Evolutionary conservation across 2,329 filamentous ascomycete genomes (phyloP).

Genomic region (Lachnellula occidentalis): DNA sequence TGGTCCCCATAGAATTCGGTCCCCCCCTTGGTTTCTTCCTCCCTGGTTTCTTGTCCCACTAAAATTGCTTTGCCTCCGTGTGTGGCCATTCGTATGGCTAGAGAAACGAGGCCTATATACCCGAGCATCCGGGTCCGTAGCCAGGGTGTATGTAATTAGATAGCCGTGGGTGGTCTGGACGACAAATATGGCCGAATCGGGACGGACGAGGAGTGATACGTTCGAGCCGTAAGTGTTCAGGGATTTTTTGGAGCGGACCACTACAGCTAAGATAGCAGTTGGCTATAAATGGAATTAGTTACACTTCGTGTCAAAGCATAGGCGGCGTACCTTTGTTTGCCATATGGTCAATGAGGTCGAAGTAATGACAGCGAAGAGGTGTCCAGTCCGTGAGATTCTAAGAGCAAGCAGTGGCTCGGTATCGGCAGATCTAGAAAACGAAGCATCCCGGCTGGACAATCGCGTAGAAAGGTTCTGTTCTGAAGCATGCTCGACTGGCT

Average conservation of each 20-base stretch:
- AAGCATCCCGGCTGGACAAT: conserved; percentile 11
- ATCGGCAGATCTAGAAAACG: conserved; percentile 15
- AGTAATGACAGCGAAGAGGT: conserved; percentile 84
- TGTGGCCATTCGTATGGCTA: conserved; percentile 58
- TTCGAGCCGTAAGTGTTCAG: conserved; percentile 81
- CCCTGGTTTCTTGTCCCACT: conserved; percentile 41
- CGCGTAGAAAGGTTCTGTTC: conserved; percentile 19
- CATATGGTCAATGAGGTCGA: conserved; percentile 82
- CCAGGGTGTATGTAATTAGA: conserved; percentile 89
- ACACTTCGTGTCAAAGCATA: neutral
- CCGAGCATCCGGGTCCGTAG: conserved; percentile 72
- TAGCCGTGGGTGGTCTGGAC: conserved; percentile 82
- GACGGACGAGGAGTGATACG: conserved; percentile 75
- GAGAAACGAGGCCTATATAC: conserved; percentile 82
- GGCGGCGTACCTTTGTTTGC: conserved; percentile 75
- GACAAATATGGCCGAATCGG: conserved; percentile 87
- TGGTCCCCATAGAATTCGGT: conserved; percentile 64
- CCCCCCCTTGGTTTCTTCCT: conserved; percentile 40
- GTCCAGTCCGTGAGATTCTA: conserved; percentile 71
- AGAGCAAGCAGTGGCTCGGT: conserved; percentile 68
- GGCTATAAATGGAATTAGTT: conserved; percentile 50
- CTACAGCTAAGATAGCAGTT: conserved; percentile 78
- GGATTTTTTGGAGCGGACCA: conserved; percentile 76
- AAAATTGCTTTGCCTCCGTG: conserved; percentile 55
- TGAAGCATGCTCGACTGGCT: conserved; percentile 52